phyloP scores from a whole-genome alignment of 2,329 filamentous ascomycete genomes.

The Conoideocrella luteorostrata region DNA sequence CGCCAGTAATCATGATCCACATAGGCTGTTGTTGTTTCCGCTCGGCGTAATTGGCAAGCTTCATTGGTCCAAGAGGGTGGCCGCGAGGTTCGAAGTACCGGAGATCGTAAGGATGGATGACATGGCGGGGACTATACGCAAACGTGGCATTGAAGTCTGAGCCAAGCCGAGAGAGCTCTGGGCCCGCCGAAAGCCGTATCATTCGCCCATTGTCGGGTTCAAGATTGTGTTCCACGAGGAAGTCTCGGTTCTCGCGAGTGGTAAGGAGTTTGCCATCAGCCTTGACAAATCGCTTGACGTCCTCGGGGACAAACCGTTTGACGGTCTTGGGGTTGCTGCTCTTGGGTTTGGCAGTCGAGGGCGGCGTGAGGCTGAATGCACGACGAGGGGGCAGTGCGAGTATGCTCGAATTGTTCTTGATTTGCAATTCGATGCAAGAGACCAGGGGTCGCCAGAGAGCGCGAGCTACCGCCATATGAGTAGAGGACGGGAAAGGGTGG shows the following conservation, averaged over 20 bases:
- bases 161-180: slow-evolving; percentile 10
- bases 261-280: slow-evolving; percentile 20
- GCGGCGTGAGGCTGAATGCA: not conserved
- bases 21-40: slow-evolving; percentile 22
- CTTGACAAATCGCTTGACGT: slow-evolving; percentile 15
- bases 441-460: slow-evolving; percentile 10
- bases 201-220: slow-evolving; percentile 18
- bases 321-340: slow-evolving; percentile 3
- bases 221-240: slow-evolving; percentile 18
- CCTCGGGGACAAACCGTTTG: slow-evolving; percentile 16
- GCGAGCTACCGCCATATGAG: slow-evolving; percentile 20
- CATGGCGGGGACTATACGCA: slow-evolving; percentile 21
- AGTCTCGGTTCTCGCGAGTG: slow-evolving; percentile 20
- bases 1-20: slow-evolving; percentile 23
- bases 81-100: slow-evolving; percentile 25
- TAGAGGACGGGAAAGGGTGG: slow-evolving; percentile 1
- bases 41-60: slow-evolving; percentile 21
- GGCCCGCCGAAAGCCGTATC: slow-evolving; percentile 7
- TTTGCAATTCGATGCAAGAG: not conserved
- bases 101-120: slow-evolving; percentile 27
- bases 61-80: slow-evolving; percentile 22
- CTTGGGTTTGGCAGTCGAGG: not conserved
- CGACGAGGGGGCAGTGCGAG: not conserved
- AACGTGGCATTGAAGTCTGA: slow-evolving; percentile 18
- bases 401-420: not conserved